Conservation (phyloP, 2,329 filamentous ascomycete genomes). For the Cladosporium sp. region DNA sequence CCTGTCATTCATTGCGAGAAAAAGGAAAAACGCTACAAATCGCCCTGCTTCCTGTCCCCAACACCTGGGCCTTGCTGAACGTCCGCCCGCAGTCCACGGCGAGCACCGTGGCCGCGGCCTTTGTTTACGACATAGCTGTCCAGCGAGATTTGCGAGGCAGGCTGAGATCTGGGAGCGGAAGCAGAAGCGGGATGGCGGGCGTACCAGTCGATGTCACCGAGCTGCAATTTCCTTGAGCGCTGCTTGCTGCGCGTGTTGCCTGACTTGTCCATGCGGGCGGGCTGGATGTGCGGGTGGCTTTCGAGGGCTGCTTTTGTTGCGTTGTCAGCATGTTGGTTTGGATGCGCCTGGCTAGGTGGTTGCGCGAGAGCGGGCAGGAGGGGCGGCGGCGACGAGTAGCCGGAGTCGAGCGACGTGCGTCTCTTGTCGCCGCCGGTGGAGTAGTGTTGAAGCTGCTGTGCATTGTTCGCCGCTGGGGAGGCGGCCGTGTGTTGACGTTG, state of each 20-base stretch:
- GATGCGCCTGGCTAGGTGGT: not conserved
- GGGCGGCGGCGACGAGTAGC: constrained; percentile 9
- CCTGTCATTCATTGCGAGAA: constrained; percentile 13
- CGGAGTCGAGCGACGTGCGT: constrained; percentile 14
- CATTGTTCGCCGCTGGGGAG: not conserved
- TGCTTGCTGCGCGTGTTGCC: constrained; percentile 65
- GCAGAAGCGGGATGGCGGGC: constrained; percentile 12
- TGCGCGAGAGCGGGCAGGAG: not conserved
- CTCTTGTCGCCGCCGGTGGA: constrained; percentile 6
- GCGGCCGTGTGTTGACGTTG: constrained; percentile 10
- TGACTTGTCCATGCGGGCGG: constrained; percentile 47
- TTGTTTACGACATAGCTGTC: constrained; percentile 28
- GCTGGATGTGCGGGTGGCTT: constrained; percentile 35
- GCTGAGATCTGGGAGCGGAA: constrained; percentile 16
- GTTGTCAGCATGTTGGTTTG: constrained; percentile 19
- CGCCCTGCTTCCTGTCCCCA: not conserved
- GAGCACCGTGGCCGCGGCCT: not conserved
- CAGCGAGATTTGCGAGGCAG: constrained; percentile 17
- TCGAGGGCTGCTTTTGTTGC: constrained; percentile 27
- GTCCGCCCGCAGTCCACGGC: not conserved
- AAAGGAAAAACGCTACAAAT: no score
- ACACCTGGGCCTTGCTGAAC: not conserved
- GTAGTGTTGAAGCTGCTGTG: not conserved
- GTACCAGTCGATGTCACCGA: constrained; percentile 98
- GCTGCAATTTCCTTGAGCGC: constrained; percentile 80